Evolutionary conservation across 2,329 filamentous ascomycete species (phyloP), one percentile per base, ranked within the genome.

Genomic region (Penicillium sp.): DNA sequence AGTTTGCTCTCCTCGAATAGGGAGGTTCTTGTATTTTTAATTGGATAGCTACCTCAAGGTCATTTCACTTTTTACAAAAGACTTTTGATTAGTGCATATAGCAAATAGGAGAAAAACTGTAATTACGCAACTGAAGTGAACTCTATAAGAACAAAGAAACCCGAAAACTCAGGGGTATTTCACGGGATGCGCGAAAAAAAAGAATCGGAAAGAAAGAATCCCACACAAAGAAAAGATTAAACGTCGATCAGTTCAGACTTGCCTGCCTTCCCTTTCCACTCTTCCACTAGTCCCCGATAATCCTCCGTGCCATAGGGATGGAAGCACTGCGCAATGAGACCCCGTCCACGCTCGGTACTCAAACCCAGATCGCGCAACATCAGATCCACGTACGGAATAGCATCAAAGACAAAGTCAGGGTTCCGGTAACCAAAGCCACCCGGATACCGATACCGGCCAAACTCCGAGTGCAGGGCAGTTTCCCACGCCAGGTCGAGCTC

Each of bases 361-460:
- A 90, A 66, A 0, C 81, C 85, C 48, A 91, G 60, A 65, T 92
- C 87, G 4, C 72, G 69, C 52, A 88, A 64, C 62, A 92, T 65
- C 61, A 84, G 61, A 66, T 91, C 87, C 15, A 89, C 65, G 61
- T 89, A 93, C 3, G 86, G 86, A 46, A 92, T 65, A 0, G 79
- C 79, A 66, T 93, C 88, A 61, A 92, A 91, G 15, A 88, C 83
- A 56, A 90, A 84, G 64, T 88, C 86, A 0, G 70, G 68, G 9
- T 69, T 67, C 1, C 64, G 60, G 9, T 72, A 74, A 1, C 86
- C 86, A 60, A 81, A 83, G 0, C 86, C 86, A 1, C 55, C 66
- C 0, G 66, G 68, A 59, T 87, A 87, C 24, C 87, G 77, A 79
- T 84, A 85, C 55, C 78, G 81, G 4, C 84, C 84, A 64, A 86